Evolutionary conservation across 2,329 filamentous ascomycete genomes (phyloP), one percentile per base, ranked within the genome.

Genomic region (Trichoderma arundinaceum): DNA sequence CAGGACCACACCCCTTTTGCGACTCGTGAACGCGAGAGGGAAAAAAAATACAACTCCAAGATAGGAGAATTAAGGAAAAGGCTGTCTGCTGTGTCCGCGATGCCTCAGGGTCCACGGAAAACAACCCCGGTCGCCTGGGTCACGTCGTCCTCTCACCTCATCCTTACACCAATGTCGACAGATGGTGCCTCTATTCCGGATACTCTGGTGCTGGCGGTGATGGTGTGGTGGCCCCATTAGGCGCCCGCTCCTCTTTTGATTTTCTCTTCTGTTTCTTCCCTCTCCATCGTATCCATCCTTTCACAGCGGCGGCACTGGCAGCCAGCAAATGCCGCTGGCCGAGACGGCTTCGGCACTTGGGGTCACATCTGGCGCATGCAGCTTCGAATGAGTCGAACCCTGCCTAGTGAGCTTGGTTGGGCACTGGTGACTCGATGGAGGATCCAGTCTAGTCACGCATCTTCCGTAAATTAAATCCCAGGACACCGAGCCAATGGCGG

Each of bases 371-470:
- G 57, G 44, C 39, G 59, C 59, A 38, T 63, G 59, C 49, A 54
- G 49, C 59, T 63, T 63, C 41, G 39, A 63, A 53, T 54, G 59
- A 63, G 59, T 63, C 59, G 59, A 61, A 44, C 58, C 58, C 39
- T 63, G 59, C 41, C 49, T 54, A 44, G 48, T 22, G 43, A 38
- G 43, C 59, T 62, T 32, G 59, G 59, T 63, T 63, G 59, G 59
- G 49, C 59, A 54, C 59, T 63, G 48, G 59, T 63, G 57, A 60
- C 57, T 63, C 59, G 59, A 63, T 35, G 41, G 32, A 19, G 41
- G 41, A 59, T 48, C 54, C 41, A 58, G n/a, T 44, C 32, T 58
- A 54, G 52, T 62, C 59, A 62, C 59, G 59, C 59, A 53, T 53
- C 39, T 53, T 53, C 12, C 28, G 59, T 46, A 38, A 49, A 52